These are phyloP conservation scores for Neoboletus subvelutipes DNA, from an alignment of 768 basidiomycete species.

Conservation along the genomic window DNA sequence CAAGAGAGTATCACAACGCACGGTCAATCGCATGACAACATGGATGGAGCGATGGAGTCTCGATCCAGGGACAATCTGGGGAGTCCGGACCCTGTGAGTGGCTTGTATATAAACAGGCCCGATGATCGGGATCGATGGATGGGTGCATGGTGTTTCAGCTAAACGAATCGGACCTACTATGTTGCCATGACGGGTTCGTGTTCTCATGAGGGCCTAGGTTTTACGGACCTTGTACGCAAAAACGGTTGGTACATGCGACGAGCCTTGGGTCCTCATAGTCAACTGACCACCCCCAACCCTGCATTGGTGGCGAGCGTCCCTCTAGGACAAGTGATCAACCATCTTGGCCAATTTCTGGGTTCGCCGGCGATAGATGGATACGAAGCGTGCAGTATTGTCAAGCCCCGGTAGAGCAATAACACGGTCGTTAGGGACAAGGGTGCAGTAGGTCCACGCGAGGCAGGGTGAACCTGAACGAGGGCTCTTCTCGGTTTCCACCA, in stretches of 20 bases:
- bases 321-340: neutral
- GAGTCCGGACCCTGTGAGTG: neutral
- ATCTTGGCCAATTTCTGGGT: neutral
- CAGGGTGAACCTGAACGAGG: neutral
- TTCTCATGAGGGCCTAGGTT: neutral
- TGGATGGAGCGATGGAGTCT: neutral
- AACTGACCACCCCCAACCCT: neutral
- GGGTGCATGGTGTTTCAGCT: neutral
- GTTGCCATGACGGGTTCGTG: too few relatives aligned
- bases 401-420: neutral
- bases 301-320: neutral
- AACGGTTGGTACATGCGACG: neutral
- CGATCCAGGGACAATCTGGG: neutral
- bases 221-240: neutral
- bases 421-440: neutral
- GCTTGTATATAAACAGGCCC: neutral
- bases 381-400: neutral
- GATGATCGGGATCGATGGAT: neutral
- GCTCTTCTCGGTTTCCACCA: neutral
- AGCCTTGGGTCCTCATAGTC: neutral
- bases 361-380: neutral
- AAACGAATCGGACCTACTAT: neutral
- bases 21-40: neutral
- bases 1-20: neutral
- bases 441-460: neutral